Evolutionary conservation across 1,284 basidiomycete genomes (phyloP).

Genomic region (Leccinum pallidistipes): DNA sequence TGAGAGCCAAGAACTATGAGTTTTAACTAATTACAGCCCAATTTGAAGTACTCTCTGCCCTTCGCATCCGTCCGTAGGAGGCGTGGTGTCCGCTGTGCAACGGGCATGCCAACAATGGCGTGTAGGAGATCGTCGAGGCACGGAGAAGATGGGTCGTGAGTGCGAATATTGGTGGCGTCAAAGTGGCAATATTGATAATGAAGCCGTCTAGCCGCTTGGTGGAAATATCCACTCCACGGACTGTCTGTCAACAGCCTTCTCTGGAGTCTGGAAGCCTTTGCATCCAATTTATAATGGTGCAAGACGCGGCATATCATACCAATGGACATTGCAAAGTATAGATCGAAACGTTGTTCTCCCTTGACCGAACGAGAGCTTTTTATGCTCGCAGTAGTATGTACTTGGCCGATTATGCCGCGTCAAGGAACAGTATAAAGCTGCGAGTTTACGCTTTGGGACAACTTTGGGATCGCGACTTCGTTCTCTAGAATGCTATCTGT

Average conservation of each 20-base stretch:
- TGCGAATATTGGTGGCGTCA: background rate
- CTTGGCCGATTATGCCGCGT: background rate
- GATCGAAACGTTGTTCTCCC: conserved; percentile 1
- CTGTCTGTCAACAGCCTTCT: conserved; percentile 5
- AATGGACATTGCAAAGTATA: background rate
- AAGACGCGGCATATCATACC: background rate
- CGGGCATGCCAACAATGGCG: conserved; percentile 1
- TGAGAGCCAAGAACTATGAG: background rate
- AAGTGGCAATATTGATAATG: conserved; percentile 3
- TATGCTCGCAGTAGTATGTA: background rate
- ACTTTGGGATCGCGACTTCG: conserved; percentile 5
- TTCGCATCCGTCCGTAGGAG: background rate
- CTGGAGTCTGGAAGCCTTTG: background rate
- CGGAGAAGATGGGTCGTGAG: conserved; percentile 4
- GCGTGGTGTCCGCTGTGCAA: background rate
- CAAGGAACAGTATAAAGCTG: conserved; percentile 20
- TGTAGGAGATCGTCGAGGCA: conserved; percentile 10
- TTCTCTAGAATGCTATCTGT: conserved; percentile 21
- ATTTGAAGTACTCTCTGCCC: background rate
- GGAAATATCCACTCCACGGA: conserved; percentile 15
- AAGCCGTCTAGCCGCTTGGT: background rate
- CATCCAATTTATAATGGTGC: background rate
- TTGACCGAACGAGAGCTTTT: conserved; percentile 1
- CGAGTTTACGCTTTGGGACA: background rate
- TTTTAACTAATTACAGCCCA: conserved; percentile 2